A percentile compares a stretch with the other conserved stretches of the same genome.
These are phyloP conservation scores for Cadophora gregata DNA, from an alignment of 2,329 filamentous ascomycete genomes.

Conservation along the genomic window DNA sequence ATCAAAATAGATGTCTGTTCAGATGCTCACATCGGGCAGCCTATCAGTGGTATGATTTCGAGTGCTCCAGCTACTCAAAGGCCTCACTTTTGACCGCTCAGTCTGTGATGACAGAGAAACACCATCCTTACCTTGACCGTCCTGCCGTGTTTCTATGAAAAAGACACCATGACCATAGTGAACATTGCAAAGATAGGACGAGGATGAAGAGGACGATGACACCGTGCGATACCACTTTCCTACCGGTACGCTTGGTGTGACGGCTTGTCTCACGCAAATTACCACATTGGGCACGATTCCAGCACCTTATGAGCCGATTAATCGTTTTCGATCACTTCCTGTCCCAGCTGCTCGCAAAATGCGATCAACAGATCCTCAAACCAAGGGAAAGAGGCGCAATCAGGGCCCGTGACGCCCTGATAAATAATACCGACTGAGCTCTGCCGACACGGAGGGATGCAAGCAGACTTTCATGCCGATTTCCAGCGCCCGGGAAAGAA, in stretches of 20 bases:
- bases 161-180: not conserved
- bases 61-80: not conserved
- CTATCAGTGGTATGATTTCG: not conserved
- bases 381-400: not conserved
- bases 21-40: not conserved
- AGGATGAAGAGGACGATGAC: not conserved
- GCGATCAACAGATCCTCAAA: not conserved
- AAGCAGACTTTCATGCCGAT: not conserved
- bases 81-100: not conserved
- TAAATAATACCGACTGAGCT: not conserved
- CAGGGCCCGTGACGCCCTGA: not conserved
- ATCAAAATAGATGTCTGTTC: not conserved
- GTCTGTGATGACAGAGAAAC: not conserved
- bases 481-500: not conserved
- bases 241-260: slow-evolving; percentile 1
- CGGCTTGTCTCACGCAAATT: slow-evolving; percentile 1
- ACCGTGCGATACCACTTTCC: not conserved
- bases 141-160: not conserved
- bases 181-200: not conserved
- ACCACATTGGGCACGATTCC: slow-evolving; percentile 3
- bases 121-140: not conserved
- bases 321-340: not conserved
- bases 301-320: not conserved
- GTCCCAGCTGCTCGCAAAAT: not conserved
- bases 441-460: not conserved